Evolutionary conservation across 1,139 yeast genomes (phyloP), one percentile per base, ranked within the genome.

Genomic region (Hansenula anomala): DNA sequence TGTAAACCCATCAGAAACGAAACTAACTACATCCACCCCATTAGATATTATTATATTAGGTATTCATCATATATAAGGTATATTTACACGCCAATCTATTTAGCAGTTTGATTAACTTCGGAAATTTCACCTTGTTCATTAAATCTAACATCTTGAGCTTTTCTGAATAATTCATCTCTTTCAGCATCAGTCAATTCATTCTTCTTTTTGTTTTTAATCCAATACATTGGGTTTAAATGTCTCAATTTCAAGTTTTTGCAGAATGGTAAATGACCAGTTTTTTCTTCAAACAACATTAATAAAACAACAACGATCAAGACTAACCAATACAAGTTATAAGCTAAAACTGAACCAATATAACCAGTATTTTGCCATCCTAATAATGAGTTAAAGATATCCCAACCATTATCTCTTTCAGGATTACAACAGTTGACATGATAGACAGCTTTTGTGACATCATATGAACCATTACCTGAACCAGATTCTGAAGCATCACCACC

Each of bases 341-440:
- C 72, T 35, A 86, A 67, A 45, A 87, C 88, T 2, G 92, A 82
- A 38, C 94, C 92, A 55, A 84, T 78, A 44, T 95, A 86, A 41
- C 95, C 95, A 38, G 86, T 71, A 61, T 85, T 85, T 65, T 84
- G 92, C 95, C 95, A 84, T 46, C 94, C 94, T 39, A 85, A 65
- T 41, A 84, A 61, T 14, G 90, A 83, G 57, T 85, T 86, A 71
- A 87, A 86, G 42, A 87, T 76, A 75, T 83, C 90, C 95, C 95
- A 87, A 64, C 89, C 89, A 43, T 84, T 79, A 58, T 85, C 94
- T 33, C 69, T 71, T 62, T 80, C 84, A 20, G 94, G 92, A 63
- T 85, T 86, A 67, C 95, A 87, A 65, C 95, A 87, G 68, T 87
- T 86, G 46, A 87, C 88, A 62, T 87, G 96, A 87, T 95, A 87